These are phyloP conservation scores for Goniomonas avonlea DNA, from an alignment of 78 protist species.

Conservation along the genomic window DNA sequence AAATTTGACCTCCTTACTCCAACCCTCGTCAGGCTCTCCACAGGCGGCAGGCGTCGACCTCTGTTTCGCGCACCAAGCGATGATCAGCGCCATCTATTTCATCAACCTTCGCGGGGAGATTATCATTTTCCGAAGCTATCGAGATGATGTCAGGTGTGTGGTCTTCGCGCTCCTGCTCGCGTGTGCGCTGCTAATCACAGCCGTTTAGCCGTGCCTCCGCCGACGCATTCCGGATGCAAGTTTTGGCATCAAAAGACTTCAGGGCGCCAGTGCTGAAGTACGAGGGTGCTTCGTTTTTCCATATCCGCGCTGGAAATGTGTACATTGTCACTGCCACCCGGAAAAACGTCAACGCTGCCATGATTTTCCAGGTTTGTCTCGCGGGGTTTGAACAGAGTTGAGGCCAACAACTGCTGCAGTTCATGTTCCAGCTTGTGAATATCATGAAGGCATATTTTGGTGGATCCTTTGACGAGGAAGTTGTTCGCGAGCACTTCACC, in stretches of 20 bases:
- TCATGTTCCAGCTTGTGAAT: background rate
- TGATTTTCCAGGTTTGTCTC: slow-evolving; percentile 71
- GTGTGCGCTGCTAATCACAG: slow-evolving; percentile 30
- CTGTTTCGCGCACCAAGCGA: too few species aligned
- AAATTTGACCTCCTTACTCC: too few species aligned
- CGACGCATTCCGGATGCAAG: slow-evolving; percentile 41
- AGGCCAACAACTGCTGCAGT: slow-evolving; percentile 34
- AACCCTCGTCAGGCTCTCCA: too few species aligned
- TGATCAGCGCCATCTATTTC: slow-evolving; percentile 49
- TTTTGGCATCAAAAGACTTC: slow-evolving; percentile 26
- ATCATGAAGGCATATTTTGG: slow-evolving; percentile 66
- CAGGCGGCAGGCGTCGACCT: too few species aligned
- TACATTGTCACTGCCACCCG: slow-evolving; percentile 76
- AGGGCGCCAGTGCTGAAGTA: slow-evolving; percentile 32
- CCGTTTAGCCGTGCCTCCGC: background rate
- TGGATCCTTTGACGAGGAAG: slow-evolving; percentile 59
- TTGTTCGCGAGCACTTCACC: slow-evolving; percentile 71
- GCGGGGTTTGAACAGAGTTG: slow-evolving; percentile 39
- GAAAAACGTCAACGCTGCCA: slow-evolving; percentile 75
- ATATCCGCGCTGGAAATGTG: slow-evolving; percentile 56
- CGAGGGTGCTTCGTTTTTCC: slow-evolving; percentile 71
- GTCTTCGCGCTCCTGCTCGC: slow-evolving; percentile 48
- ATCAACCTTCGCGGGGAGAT: slow-evolving; percentile 80
- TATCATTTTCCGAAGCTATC: slow-evolving; percentile 69
- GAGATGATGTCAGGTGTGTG: slow-evolving; percentile 53